Percentiles rank a stretch among this genome's conserved stretches.
Evolutionary conservation across 306 rosid genomes (phyloP).

Genomic region (Vigna hirtella): DNA sequence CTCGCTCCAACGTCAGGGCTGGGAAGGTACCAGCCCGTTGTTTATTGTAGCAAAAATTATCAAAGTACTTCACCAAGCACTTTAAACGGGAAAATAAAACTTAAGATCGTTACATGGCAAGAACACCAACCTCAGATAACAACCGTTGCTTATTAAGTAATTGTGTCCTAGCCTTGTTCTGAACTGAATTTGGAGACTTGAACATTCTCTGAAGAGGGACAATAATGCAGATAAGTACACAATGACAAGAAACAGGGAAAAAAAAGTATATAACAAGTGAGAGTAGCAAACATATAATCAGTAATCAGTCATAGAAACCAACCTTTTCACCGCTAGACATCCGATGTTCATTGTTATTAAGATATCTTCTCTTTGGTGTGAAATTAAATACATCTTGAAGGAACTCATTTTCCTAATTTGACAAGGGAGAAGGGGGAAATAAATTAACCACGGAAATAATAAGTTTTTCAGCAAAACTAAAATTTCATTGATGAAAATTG

Average conservation of each 20-base stretch:
- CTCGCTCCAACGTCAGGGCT: not conserved
- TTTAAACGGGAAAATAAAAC: slow-evolving; percentile 4
- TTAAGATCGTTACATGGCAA: slow-evolving; percentile 5
- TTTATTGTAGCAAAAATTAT: not conserved
- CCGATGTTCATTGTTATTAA: slow-evolving; percentile 54
- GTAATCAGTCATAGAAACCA: slow-evolving; percentile 14
- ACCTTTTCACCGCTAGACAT: slow-evolving; percentile 88
- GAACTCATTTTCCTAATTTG: slow-evolving; percentile 78
- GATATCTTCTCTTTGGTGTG: slow-evolving; percentile 70
- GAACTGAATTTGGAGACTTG: slow-evolving; percentile 81
- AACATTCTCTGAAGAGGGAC: slow-evolving; percentile 70
- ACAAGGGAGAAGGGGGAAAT: not conserved
- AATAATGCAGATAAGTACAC: not conserved
- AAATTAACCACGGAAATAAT: not conserved
- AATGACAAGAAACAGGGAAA: not conserved
- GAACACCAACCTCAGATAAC: slow-evolving; percentile 69
- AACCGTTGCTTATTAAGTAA: slow-evolving; percentile 79
- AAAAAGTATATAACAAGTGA: not conserved
- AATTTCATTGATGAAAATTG: slow-evolving; percentile 1
- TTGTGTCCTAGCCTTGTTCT: slow-evolving; percentile 90
- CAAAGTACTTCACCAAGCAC: slow-evolving; percentile 6
- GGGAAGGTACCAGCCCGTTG: not conserved
- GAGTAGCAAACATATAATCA: not conserved
- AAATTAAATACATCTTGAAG: slow-evolving; percentile 84
- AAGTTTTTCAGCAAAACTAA: slow-evolving; percentile 15